Evolutionary conservation across 192 early-diverging fungal genomes (phyloP).

Genomic region (Umbelopsis isabellina): DNA sequence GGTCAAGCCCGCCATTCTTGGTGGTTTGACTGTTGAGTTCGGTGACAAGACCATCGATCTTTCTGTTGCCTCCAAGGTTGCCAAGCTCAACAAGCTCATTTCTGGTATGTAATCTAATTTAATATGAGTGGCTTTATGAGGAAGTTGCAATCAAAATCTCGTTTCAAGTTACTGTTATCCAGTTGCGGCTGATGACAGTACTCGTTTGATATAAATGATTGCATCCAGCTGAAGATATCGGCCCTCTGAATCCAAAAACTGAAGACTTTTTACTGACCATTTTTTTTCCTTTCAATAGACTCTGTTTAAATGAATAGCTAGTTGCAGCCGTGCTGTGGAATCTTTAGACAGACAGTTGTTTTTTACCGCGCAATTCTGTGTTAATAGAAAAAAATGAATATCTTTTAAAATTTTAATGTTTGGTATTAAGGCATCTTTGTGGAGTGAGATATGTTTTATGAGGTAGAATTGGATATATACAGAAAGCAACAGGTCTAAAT

Average conservation of each 20-base stretch:
- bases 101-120: constrained; percentile 50
- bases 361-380: constrained; percentile 20
- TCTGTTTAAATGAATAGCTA: constrained; percentile 12
- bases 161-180: too few relatives aligned
- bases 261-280: not conserved
- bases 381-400: constrained; percentile 16
- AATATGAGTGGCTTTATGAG: too few relatives aligned
- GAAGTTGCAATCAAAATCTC: too few relatives aligned
- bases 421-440: too few relatives aligned
- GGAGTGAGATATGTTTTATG: too few relatives aligned
- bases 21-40: constrained; percentile 95
- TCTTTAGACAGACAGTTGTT: constrained; percentile 19
- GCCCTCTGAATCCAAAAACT: too few relatives aligned
- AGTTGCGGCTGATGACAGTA: not conserved
- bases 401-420: not conserved
- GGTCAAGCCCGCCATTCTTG: constrained; percentile 91
- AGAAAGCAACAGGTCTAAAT: too few relatives aligned
- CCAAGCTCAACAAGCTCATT: constrained; percentile 94
- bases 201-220: not conserved
- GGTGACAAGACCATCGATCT: constrained; percentile 99
- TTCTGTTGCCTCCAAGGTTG: constrained; percentile 91
- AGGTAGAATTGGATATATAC: too few relatives aligned
- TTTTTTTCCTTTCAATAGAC: not conserved
- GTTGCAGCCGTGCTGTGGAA: constrained; percentile 15
- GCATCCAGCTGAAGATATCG: too few relatives aligned